Evolutionary conservation across 2,329 filamentous ascomycete genomes (phyloP).

Genomic region (Alternaria sp.): DNA sequence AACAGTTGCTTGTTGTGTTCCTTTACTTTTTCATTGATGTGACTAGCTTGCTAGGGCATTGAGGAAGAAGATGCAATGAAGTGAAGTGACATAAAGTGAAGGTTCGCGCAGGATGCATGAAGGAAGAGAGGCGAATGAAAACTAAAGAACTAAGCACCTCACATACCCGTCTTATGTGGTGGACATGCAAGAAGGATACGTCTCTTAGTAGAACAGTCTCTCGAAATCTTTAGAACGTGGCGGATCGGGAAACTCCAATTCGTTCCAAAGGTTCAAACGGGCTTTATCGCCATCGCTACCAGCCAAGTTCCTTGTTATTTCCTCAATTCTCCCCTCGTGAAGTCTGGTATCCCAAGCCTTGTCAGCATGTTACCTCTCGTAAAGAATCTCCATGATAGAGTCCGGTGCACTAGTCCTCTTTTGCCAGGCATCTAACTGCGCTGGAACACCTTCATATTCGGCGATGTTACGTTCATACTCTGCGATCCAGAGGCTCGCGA

Average conservation of each 20-base stretch:
- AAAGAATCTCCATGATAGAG: neutral
- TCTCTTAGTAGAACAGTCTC: neutral
- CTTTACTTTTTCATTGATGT: constrained; percentile 15
- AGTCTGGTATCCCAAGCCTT: neutral
- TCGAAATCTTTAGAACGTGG: neutral
- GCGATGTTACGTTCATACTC: neutral
- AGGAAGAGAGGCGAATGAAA: neutral
- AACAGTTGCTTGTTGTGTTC: constrained; percentile 4
- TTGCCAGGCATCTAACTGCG: neutral
- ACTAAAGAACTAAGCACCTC: neutral
- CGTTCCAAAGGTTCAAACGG: neutral
- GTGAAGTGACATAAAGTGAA: neutral
- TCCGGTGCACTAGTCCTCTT: neutral
- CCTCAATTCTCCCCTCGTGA: neutral
- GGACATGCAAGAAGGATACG: neutral
- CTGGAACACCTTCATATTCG: neutral
- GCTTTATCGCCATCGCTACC: neutral
- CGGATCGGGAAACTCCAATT: neutral
- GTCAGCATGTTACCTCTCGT: neutral
- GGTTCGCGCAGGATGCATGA: neutral
- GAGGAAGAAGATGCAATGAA: constrained; percentile 10
- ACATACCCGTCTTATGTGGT: neutral
- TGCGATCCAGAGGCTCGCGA: neutral
- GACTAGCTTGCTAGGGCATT: constrained; percentile 14
- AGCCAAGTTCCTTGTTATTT: neutral